phyloP scores from a whole-genome alignment of 192 early-diverging fungal species.

The Mortierella antarctica region DNA sequence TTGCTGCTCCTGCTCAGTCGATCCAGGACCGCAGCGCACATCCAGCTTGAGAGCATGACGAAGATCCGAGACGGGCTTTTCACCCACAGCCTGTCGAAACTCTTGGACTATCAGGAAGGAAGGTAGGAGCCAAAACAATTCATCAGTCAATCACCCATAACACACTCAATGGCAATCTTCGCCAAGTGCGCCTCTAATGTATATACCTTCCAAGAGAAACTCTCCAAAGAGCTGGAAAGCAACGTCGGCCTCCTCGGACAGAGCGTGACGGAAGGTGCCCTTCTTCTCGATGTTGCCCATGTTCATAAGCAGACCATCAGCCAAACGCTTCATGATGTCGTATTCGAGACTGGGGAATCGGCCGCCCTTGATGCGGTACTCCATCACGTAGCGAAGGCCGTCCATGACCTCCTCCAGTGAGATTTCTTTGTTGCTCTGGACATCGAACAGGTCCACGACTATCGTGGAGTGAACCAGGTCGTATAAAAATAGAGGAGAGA shows the following conservation, averaged over 20 bases:
- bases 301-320: conserved; percentile 86
- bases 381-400: conserved; percentile 93
- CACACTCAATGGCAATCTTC: too few species aligned
- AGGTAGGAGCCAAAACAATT: neutral
- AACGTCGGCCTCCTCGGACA: conserved; percentile 82
- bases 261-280: conserved; percentile 65
- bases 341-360: conserved; percentile 84
- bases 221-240: conserved; percentile 96
- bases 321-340: conserved; percentile 86
- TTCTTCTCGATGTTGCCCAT: conserved; percentile 72
- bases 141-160: neutral
- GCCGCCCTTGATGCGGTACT: conserved; percentile 89
- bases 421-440: conserved; percentile 71
- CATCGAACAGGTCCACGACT: conserved; percentile 89
- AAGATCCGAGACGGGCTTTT: conserved; percentile 83
- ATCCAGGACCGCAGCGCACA: conserved; percentile 73
- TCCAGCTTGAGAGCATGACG: conserved; percentile 82
- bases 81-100: conserved; percentile 85
- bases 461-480: neutral
- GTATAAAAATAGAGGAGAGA: neutral
- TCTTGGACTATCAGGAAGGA: conserved; percentile 70
- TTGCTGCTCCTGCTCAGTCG: conserved; percentile 76
- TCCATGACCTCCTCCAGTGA: conserved; percentile 84
- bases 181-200: neutral
- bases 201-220: conserved; percentile 84